These are phyloP conservation scores for Amauroascus verrucosus DNA, from an alignment of 2,329 filamentous ascomycete species.

Conservation along the genomic window DNA sequence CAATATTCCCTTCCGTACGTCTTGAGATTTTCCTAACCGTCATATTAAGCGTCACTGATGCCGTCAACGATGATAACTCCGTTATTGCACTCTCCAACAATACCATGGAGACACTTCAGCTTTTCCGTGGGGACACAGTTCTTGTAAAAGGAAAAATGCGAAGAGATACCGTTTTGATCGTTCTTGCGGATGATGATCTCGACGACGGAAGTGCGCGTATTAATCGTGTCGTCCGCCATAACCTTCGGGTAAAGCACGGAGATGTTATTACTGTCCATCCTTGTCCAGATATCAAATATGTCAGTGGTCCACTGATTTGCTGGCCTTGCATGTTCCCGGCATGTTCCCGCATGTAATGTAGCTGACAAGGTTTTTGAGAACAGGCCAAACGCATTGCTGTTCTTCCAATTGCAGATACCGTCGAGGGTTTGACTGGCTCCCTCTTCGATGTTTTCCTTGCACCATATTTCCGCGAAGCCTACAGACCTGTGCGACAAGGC, in stretches of 20 bases:
- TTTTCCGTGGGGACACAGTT: conserved; percentile 97
- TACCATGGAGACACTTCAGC: conserved; percentile 95
- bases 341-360: too few relatives aligned
- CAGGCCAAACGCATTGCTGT: conserved; percentile 98
- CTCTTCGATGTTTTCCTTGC: conserved; percentile 99
- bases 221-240: conserved; percentile 97
- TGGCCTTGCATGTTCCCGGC: too few relatives aligned
- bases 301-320: too few relatives aligned
- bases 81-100: conserved; percentile 97
- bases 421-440: conserved; percentile 94
- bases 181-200: conserved; percentile 92
- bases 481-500: conserved; percentile 91
- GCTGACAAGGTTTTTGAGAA: not conserved
- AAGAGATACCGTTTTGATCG: conserved; percentile 97
- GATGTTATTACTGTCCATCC: conserved; percentile 95
- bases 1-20: not conserved
- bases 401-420: conserved; percentile 92
- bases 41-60: conserved; percentile 75
- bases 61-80: conserved; percentile 98
- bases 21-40: not conserved
- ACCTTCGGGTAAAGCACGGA: conserved; percentile 95
- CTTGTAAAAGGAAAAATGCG: conserved; percentile 99
- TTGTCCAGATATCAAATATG: conserved; percentile 99
- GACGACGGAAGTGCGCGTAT: conserved; percentile 95
- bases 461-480: conserved; percentile 98